A percentile compares a stretch with the other conserved stretches of the same genome.
phyloP scores from a whole-genome alignment of 2,329 filamentous ascomycete genomes.

The Beauveria sp. region DNA sequence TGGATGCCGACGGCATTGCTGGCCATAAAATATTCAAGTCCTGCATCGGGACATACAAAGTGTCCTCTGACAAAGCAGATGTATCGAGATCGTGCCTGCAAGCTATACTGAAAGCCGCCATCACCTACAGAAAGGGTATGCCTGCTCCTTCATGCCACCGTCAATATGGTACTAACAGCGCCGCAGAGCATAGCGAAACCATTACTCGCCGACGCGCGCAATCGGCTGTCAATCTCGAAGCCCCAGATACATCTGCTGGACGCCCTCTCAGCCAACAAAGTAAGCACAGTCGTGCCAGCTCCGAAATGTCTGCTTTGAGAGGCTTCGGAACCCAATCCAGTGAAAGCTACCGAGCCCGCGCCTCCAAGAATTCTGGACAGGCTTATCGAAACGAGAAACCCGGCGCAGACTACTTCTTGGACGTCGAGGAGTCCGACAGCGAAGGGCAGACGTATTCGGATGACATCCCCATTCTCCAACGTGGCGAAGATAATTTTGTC shows the following conservation, averaged over 20 bases:
- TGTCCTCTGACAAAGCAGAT: constrained; percentile 62
- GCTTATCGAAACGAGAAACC: constrained; percentile 45
- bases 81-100: constrained; percentile 70
- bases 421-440: constrained; percentile 62
- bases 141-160: background rate
- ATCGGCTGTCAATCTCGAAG: constrained; percentile 55
- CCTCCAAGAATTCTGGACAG: constrained; percentile 26
- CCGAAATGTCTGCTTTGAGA: constrained; percentile 56
- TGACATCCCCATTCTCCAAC: constrained; percentile 58
- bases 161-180: background rate
- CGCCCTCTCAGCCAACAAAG: constrained; percentile 53
- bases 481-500: constrained; percentile 55
- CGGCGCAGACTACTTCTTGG: constrained; percentile 50
- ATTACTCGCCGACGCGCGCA: constrained; percentile 48
- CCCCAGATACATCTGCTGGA: constrained; percentile 40
- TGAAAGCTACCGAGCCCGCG: constrained; percentile 24
- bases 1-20: constrained; percentile 60
- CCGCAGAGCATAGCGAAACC: constrained; percentile 35
- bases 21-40: constrained; percentile 57
- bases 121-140: constrained; percentile 61
- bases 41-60: constrained; percentile 65
- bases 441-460: constrained; percentile 61
- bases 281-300: constrained; percentile 64
- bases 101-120: constrained; percentile 64
- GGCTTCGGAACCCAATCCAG: constrained; percentile 43